Evolutionary conservation across 495 filamentous ascomycete species (phyloP), one percentile per base, ranked within the genome.

Genomic region (Lophium mytilinum): DNA sequence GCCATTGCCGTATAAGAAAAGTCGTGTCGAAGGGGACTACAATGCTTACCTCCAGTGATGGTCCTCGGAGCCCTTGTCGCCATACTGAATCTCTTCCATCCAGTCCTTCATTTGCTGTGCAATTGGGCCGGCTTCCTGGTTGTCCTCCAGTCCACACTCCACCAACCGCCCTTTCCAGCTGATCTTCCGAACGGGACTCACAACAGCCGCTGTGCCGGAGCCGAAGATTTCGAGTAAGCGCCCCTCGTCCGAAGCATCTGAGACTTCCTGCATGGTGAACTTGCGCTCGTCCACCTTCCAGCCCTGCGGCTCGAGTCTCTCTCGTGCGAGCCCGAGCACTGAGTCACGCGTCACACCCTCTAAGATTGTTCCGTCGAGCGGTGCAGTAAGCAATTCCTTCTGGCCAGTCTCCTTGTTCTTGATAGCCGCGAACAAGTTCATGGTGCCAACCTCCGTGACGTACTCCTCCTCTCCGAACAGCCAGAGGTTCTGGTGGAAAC

Each of bases 401-500:
- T 87, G 79, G 3, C 92, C 93, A 18, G 86, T 89, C 65, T 87
- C 79, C 75, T 86, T 87, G 73, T 90, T 82, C 70, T 79, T 79
- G 60, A 96, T 69, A 11, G 86, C 88, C 9, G 85, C 81, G 67
- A 97, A 98, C 57, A 98, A 81, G 71, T 98, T 98, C 93, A 97
- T 98, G 35, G 94, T 96, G 53, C 93, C 93, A 35, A 93, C 93
- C 73, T 98, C 93, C 35, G 94, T 98, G 37, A 95, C 83, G 65
- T 83, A 94, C 62, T 96, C 89, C 73, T 97, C 90, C 58, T 92
- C 84, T 35, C 88, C 89, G 66, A 97, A 97, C 35, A 98, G 75
- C 93, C 93, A 98, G 50, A 98, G 77, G 71, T 97, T 97, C 79
- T 98, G 93, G 72, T 98, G 92, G 80, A 88, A 96, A 35, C 93